Evolutionary conservation across 495 filamentous ascomycete genomes (phyloP), one percentile per base, ranked within the genome.

Genomic region (Chaetomium tenue): DNA sequence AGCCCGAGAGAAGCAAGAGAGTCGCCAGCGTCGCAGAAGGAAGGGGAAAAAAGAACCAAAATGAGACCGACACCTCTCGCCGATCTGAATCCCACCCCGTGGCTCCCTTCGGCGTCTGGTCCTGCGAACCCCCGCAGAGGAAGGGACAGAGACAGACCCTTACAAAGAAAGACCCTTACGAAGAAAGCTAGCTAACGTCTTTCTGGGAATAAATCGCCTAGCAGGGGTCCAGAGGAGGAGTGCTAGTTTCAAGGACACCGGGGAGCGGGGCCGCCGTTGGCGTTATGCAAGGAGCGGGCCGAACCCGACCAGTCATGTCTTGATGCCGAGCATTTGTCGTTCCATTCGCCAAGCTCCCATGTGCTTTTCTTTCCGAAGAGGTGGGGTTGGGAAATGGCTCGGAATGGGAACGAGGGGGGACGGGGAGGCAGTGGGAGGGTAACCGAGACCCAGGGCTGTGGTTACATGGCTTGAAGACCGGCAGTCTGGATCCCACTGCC

Each of bases 181-280:
- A n/a, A n/a, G n/a, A 47, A 8, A 30, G 28, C 28, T 30, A 2
- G 4, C 44, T 47, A 47, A 47, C 44, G 44, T 16, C 16, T 47
- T 47, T 47, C 1, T 7, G 44, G 44, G 44, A 20, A 47, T 7
- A 47, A 47, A 47, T n/a, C 44, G 44, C 2, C n/a, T 12, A 20
- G 44, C 8, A 18, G 16, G 44, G 44, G 44, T 18, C 7, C 44
- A 47, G 44, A 47, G 44, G n/a, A 18, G 44, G 5, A 18, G n/a
- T 20, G 11, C 7, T 47, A 7, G 48, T 52, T 52, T 52, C 48
- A 52, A 3, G 8, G 23, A 22, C 48, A 13, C n/a, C 20, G 48
- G 48, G 5, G n/a, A 26, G 48, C 20, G 48, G 48, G 23, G 48
- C 20, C 48, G 48, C 48, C 48, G 48, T 52, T 52, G n/a, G 26